These are phyloP conservation scores for Orobanche coerulescens DNA, from an alignment of 257 asterid genomes.

Conservation along the genomic window DNA sequence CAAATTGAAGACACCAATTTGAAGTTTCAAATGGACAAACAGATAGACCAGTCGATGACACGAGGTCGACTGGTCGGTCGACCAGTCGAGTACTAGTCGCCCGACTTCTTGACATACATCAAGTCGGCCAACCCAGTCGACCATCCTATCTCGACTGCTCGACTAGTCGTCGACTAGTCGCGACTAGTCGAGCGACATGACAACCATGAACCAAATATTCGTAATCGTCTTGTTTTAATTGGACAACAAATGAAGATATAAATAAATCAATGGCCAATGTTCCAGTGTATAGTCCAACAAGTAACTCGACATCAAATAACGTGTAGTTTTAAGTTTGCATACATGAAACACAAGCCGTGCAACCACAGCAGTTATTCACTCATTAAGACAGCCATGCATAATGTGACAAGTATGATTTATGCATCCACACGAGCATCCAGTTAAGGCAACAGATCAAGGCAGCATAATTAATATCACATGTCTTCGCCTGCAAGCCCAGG, in stretches of 20 bases:
- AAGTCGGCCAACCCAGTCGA: too few species aligned
- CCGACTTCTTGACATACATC: too few species aligned
- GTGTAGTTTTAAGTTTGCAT: background rate
- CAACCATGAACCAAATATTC: too few species aligned
- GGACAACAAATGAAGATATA: background rate
- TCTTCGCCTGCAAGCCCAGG: background rate
- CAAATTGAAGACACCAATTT: too few species aligned
- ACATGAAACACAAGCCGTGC: background rate
- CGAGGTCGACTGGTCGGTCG: too few species aligned
- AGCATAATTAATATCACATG: background rate
- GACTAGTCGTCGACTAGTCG: too few species aligned
- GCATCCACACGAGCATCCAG: background rate
- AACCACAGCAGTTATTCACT: background rate
- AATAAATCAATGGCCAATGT: background rate
- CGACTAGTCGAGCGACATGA: too few species aligned
- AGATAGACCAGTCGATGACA: too few species aligned
- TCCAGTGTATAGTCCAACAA: background rate
- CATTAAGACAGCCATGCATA: background rate
- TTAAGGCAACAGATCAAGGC: conserved; percentile 9
- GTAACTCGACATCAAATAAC: background rate
- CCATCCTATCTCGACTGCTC: too few species aligned
- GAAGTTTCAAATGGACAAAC: too few species aligned
- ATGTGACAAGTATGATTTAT: background rate
- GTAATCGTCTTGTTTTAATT: conserved; percentile 1
- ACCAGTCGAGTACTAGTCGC: too few species aligned